Base-by-base conservation (phyloP, 331 rosid species). In the Malus hybrid region DNA sequence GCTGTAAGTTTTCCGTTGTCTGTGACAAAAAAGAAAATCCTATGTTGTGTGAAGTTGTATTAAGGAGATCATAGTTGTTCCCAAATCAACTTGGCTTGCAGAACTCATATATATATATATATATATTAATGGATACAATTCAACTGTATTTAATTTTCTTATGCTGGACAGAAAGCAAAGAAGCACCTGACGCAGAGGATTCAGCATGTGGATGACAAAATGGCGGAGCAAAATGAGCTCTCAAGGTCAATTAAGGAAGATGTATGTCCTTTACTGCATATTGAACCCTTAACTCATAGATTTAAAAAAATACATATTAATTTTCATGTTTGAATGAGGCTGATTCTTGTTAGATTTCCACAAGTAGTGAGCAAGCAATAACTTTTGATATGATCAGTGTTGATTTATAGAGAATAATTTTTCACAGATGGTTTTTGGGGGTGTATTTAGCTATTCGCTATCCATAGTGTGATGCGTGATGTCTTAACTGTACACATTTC, bases 131-230 rank as follows among this genome's bases (percentile, higher is more conserved):
- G 29, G 42, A 33, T 19, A 6, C 14, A 22, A 14, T 77, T 60
- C 67, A 44, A 75, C 66, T 63, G 19, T 48, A 20, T 52, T 74
- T 73, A 72, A 75, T 68, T 63, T 82, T 44, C 33, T 79, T 78
- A 50, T 81, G 32, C 61, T 83, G 78, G 32, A 61, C 89, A 95
- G 99, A 90, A 90, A 68, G 86, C 97, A 67, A 90, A 90, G 94
- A 89, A 87, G 90, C 99, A 95, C 85, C 88, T 95, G 85, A 95
- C 93, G 0, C 97, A 95, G 83, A 88, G 97, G 81, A 88, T 95
- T 73, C 91, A 89, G 80, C 87, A 90, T 80, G 79, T 95, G 85
- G 97, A 88, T 75, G 97, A 95, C 82, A 92, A 90, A 87, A 81
- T 92, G 96, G 73, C 70, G 79, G 91, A 89, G 84, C 99, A 90